Evolutionary conservation across 2,329 filamentous ascomycete species (phyloP), one percentile per base, ranked within the genome.

Genomic region (Dactylellina sp.): DNA sequence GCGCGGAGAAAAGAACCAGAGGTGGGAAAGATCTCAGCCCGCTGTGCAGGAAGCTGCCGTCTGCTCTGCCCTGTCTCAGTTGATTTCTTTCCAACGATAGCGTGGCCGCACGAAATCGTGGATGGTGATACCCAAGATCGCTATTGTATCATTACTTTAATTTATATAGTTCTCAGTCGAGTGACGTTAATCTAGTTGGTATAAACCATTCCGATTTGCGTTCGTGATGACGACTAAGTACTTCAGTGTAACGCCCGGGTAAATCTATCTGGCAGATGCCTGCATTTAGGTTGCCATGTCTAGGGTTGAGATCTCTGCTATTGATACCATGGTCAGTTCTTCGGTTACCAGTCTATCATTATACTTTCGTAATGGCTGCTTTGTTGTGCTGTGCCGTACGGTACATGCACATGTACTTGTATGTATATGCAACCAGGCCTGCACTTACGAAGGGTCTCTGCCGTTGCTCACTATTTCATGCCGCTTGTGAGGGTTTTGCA

Each of bases 381-480:
- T 65, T 20, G 22, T 42, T 42, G 28, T 32, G 22, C 52, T 42
- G 28, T 32, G 22, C 52, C 32, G 44, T 40, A 32, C 24, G 35
- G 44, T 53, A 68, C 44, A 40, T 14, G 14, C 37, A 22, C 39
- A 60, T 47, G 46, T 60, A 52, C 20, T 20, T 66, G 35, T 56
- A 60, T 40, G 46, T 60, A 59, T 37, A 52, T 52, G 63, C 28
- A 53, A 25, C 63, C 25, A 59, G 44, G 32, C 37, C 35, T 50
- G 53, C 39, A 44, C 53, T 24, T 20, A 7, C 4, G 16, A 37
- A 22, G 14, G 20, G 28, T 32, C 28, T 20, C 12, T 35, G 47
- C 32, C 46, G 44, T 46, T 16, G 46, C 49, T 35, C 11, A 46
- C 42, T 68, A 39, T 60, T 68, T 60, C 37, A 37, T 44, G 25